Conservation (phyloP, 2,329 filamentous ascomycete genomes). For the Mollisia scopiformis region DNA sequence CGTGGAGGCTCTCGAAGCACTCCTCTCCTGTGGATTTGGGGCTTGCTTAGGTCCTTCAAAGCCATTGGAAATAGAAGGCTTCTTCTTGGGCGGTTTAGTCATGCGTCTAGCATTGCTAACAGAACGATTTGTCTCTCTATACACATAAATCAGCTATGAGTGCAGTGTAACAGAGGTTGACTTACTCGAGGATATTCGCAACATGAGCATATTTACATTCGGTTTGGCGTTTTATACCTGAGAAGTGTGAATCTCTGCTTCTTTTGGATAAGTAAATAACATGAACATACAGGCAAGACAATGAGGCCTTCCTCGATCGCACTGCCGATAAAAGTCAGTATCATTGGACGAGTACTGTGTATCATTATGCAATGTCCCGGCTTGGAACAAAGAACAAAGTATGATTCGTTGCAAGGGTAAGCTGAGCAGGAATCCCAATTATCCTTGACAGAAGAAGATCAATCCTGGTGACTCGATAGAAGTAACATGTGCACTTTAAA, state of each 20-base stretch:
- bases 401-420: background rate
- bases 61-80: constrained; percentile 30
- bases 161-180: constrained; percentile 17
- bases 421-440: background rate
- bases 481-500: no score
- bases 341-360: background rate
- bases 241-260: constrained; percentile 30
- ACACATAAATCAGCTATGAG: background rate
- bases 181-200: constrained; percentile 76
- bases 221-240: constrained; percentile 76
- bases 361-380: background rate
- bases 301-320: constrained; percentile 73
- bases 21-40: constrained; percentile 26
- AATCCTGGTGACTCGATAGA: no score
- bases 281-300: constrained; percentile 63
- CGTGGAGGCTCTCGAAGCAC: constrained; percentile 29
- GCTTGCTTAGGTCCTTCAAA: constrained; percentile 28
- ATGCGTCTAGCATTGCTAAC: constrained; percentile 57
- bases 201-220: constrained; percentile 76
- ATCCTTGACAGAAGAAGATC: no score
- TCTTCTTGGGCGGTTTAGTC: constrained; percentile 61
- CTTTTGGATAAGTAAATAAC: constrained; percentile 6
- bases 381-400: background rate
- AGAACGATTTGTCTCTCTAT: constrained; percentile 60
- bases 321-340: constrained; percentile 60